A percentile compares a stretch with the other conserved stretches of the same genome.
These are phyloP conservation scores for Anthracocystis setariae DNA, from an alignment of 1,284 basidiomycete species.

Conservation along the genomic window DNA sequence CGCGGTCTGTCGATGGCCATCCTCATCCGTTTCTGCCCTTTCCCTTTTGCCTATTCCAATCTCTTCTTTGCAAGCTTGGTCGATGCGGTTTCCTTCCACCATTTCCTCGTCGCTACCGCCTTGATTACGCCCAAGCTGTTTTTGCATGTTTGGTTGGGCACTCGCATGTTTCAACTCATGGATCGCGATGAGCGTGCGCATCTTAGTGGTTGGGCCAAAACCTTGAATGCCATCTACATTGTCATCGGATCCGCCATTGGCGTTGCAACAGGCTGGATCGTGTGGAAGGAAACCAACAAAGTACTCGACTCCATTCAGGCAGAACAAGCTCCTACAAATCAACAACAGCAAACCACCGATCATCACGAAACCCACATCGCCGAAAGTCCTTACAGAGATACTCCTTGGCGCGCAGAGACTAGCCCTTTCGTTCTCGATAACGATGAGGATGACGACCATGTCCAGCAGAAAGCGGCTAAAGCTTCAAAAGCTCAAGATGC, in stretches of 20 bases:
- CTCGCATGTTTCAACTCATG: constrained; percentile 57
- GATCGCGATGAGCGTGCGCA: constrained; percentile 45
- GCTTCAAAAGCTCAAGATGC: neutral
- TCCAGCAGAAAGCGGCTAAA: constrained; percentile 1
- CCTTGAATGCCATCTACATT: constrained; percentile 50
- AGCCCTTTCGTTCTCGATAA: constrained; percentile 31
- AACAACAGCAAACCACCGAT: no score
- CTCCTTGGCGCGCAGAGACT: neutral
- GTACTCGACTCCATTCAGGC: constrained; percentile 25
- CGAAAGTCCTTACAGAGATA: constrained; percentile 9
- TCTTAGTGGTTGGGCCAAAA: constrained; percentile 37
- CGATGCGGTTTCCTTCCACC: constrained; percentile 42
- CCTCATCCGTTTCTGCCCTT: constrained; percentile 61
- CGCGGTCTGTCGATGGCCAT: constrained; percentile 56
- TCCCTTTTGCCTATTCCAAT: constrained; percentile 59
- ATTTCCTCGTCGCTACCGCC: constrained; percentile 57
- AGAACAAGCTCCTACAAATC: no score
- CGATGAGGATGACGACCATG: constrained; percentile 18
- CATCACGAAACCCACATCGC: no score
- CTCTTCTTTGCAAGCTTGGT: constrained; percentile 46
- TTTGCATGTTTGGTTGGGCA: constrained; percentile 62
- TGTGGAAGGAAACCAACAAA: constrained; percentile 38
- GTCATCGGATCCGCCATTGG: constrained; percentile 29
- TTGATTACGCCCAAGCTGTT: constrained; percentile 62
- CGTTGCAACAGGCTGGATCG: constrained; percentile 39